Base-by-base conservation (phyloP, 1,139 yeast species). In the Suhomyces bokatorum region DNA sequence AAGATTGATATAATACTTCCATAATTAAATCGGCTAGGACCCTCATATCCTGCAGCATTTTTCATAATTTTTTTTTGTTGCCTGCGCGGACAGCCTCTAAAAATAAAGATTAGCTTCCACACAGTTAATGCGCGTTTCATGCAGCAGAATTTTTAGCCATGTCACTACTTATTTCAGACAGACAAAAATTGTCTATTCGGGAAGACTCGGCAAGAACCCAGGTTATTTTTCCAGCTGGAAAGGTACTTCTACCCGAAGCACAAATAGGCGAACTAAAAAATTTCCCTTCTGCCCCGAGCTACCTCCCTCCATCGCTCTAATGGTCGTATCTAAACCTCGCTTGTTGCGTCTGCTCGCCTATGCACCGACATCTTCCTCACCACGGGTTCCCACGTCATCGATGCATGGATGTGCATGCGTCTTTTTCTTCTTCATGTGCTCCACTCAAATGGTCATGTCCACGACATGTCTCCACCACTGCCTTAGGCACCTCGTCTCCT, bases 41-140 rank as follows among this genome's bases (percentile, higher is more conserved):
- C 43, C 45, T 42, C 45, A 40, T 32, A 43, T 38, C 20, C 42
- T 39, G 40, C 42, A 30, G 37, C 20, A 35, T 38, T 31, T 20
- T 20, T 6, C 24, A 20, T 20, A 20, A 6, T 20, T 39, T 38
- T 36, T 41, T 32, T 40, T 33, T 37, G 30, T 34, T 16, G 36
- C 26, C n/a, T 17, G 17, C 36, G 32, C 6, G 24, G 24, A 20
- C 24, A 20, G 27, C 35, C 36, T 32, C 43, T 37, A 39, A 39
- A 44, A 44, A 44, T 41, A 44, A 41, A 41, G 39, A 41, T 44
- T 36, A 38, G 35, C 42, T 44, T 44, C 47, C 27, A 44, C 42
- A 32, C 47, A 44, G 44, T 34, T 44, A 35, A 37, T 44, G 47
- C 42, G 44, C 44, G 47, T 44, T 41, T 44, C 44, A 41, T 41